phyloP scores from a whole-genome alignment of 2,329 filamentous ascomycete species.

The Ophiosphaerella korrae region DNA sequence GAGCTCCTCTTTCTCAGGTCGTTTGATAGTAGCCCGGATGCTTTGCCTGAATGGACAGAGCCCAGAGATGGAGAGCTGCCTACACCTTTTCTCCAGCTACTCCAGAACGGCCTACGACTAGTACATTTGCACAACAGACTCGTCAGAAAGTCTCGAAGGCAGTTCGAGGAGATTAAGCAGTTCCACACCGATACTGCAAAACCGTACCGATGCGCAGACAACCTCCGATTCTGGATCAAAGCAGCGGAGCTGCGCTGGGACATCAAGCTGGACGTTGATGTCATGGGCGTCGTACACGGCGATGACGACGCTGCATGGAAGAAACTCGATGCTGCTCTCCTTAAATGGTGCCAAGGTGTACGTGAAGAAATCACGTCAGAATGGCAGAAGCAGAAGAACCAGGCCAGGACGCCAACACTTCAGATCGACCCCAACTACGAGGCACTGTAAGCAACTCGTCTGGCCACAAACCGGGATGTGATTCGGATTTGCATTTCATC shows the following conservation, averaged over 20 bases:
- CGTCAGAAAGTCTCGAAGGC: conserved; percentile 80
- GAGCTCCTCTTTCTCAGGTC: conserved; percentile 82
- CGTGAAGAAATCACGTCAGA: conserved; percentile 83
- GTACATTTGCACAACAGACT: conserved; percentile 89
- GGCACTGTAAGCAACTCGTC: conserved; percentile 22
- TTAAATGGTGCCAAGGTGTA: conserved; percentile 82
- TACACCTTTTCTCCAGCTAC: conserved; percentile 72
- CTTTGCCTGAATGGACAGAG: conserved; percentile 69
- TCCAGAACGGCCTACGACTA: conserved; percentile 80
- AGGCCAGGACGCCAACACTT: conserved; percentile 45
- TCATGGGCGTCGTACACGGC: conserved; percentile 83
- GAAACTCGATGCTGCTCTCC: conserved; percentile 80
- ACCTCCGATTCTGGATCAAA: conserved; percentile 94
- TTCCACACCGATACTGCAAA: conserved; percentile 94
- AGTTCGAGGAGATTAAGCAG: conserved; percentile 85
- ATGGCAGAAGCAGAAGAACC: conserved; percentile 56
- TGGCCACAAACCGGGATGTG: conserved; percentile 3
- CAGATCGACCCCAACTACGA: conserved; percentile 45
- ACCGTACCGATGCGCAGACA: conserved; percentile 91
- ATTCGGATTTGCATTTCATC: conserved; percentile 7
- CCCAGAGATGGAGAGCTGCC: conserved; percentile 63
- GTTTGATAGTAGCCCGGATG: conserved; percentile 64
- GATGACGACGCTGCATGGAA: conserved; percentile 72
- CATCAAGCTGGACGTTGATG: conserved; percentile 79
- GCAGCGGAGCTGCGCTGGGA: conserved; percentile 95